These are phyloP conservation scores for Aureobasidium sp. DNA, from an alignment of 2,329 filamentous ascomycete species.

Conservation along the genomic window DNA sequence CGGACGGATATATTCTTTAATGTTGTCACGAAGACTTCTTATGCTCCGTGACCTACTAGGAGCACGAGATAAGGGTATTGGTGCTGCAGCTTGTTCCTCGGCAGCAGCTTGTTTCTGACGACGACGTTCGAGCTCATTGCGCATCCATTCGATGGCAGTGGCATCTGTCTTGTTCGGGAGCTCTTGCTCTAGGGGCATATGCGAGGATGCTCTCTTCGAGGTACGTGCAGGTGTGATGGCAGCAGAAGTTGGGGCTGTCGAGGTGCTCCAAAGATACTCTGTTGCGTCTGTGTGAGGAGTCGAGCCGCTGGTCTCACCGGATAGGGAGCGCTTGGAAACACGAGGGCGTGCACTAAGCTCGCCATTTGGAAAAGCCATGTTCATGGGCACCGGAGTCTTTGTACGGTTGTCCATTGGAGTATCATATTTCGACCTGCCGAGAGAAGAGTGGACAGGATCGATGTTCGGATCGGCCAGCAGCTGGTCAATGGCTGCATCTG, in stretches of 20 bases:
- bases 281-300: conserved; percentile 38
- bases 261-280: conserved; percentile 33
- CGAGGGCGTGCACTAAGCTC: conserved; percentile 16
- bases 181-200: conserved; percentile 22
- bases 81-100: neutral
- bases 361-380: neutral
- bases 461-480: conserved; percentile 16
- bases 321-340: conserved; percentile 21
- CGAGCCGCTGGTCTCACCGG: conserved; percentile 31
- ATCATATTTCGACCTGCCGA: conserved; percentile 21
- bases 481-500: conserved; percentile 26
- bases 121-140: conserved; percentile 36
- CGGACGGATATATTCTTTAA: conserved; percentile 39
- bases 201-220: conserved; percentile 36
- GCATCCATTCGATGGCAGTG: conserved; percentile 38
- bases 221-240: conserved; percentile 33
- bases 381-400: conserved; percentile 19
- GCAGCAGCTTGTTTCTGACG: conserved; percentile 2
- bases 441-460: neutral
- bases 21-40: conserved; percentile 33
- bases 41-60: conserved; percentile 31
- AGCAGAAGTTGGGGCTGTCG: conserved; percentile 38
- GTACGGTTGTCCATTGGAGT: conserved; percentile 31
- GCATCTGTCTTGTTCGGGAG: conserved; percentile 33
- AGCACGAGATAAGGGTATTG: neutral